Evolutionary conservation across 305 asterid genomes (phyloP).

Genomic region (Lippia alba): DNA sequence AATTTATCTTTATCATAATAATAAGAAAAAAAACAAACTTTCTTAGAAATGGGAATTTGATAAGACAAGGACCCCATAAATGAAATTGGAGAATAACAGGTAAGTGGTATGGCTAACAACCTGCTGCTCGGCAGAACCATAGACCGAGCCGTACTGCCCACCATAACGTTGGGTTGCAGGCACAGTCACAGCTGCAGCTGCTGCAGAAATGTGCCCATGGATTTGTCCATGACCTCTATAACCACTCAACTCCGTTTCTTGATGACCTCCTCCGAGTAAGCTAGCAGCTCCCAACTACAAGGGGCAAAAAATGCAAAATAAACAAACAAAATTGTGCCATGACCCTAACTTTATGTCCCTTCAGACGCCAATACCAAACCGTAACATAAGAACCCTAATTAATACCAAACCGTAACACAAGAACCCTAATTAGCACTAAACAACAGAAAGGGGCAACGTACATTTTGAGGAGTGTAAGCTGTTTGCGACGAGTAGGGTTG

Average conservation of each 20-base stretch:
- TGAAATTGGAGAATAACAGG: background rate
- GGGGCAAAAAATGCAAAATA: background rate
- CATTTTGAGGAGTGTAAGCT: slow-evolving; percentile 57
- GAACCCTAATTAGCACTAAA: too few relatives aligned
- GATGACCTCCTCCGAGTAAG: slow-evolving; percentile 53
- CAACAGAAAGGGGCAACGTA: slow-evolving; percentile 23
- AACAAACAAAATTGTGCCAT: slow-evolving; percentile 1
- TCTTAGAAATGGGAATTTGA: background rate
- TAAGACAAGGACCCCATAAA: background rate
- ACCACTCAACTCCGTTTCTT: slow-evolving; percentile 64
- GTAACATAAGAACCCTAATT: background rate
- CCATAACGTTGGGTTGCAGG: slow-evolving; percentile 60
- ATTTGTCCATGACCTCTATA: slow-evolving; percentile 57
- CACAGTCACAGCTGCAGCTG: slow-evolving; percentile 39
- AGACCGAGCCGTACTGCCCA: slow-evolving; percentile 73
- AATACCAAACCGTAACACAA: background rate
- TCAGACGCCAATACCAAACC: background rate
- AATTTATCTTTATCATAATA: background rate
- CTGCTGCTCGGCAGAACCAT: slow-evolving; percentile 80
- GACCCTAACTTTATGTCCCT: background rate
- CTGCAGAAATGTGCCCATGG: slow-evolving; percentile 63
- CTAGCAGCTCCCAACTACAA: slow-evolving; percentile 63
- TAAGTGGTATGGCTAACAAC: slow-evolving; percentile 38
- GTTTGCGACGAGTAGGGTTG: slow-evolving; percentile 62
- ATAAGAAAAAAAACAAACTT: background rate